Conservation (phyloP, 208 protist species). For the Leishmania lainsoni region DNA sequence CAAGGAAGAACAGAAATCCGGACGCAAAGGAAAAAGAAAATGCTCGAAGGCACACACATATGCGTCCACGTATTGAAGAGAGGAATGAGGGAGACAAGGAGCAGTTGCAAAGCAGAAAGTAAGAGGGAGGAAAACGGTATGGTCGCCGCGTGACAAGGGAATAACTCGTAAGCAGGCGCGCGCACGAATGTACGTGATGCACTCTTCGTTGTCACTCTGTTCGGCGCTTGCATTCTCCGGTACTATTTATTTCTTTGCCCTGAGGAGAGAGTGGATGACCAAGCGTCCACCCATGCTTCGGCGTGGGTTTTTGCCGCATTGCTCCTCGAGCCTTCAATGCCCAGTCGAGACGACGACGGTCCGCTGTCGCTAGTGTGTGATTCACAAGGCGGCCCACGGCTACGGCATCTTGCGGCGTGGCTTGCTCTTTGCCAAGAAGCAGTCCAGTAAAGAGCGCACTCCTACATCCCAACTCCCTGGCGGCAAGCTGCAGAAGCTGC, state of each 20-base stretch:
- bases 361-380: conserved; percentile 6
- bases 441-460: conserved; percentile 15
- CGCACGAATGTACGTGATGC: background rate
- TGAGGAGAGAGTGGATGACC: background rate
- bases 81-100: background rate
- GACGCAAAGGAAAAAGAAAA: background rate
- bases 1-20: background rate
- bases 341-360: conserved; percentile 30
- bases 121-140: too few species aligned
- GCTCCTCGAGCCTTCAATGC: conserved; percentile 16
- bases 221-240: background rate
- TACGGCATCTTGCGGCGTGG: background rate
- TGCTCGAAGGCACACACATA: background rate
- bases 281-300: conserved; percentile 18
- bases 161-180: background rate
- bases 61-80: too few species aligned
- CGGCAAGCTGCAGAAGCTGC: conserved; percentile 9
- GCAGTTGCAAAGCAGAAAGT: background rate
- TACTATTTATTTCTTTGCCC: background rate
- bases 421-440: background rate
- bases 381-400: background rate
- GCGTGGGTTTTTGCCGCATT: background rate
- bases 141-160: background rate
- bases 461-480: conserved; percentile 39
- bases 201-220: background rate